Conservation (phyloP, 1,284 basidiomycete genomes). For the Salmacisia buchloeana region DNA sequence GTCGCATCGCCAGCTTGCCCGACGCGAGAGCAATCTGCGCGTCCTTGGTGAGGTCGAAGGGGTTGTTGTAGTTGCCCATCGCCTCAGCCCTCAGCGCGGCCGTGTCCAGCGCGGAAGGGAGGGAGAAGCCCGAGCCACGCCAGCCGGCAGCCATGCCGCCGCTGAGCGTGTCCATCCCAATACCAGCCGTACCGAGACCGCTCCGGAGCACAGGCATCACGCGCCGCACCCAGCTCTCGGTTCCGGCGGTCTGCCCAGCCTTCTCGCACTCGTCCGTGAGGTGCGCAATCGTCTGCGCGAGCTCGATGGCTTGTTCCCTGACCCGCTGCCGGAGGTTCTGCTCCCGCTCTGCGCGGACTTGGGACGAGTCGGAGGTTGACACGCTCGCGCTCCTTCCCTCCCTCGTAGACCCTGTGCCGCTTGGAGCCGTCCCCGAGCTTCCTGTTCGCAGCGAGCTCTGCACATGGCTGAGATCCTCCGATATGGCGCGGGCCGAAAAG, state of each 20-base stretch:
- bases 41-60: conserved; percentile 32
- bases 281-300: conserved; percentile 15
- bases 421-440: not conserved
- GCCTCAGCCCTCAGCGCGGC: conserved; percentile 25
- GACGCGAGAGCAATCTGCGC: conserved; percentile 24
- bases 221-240: conserved; percentile 21
- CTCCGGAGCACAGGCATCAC: conserved; percentile 25
- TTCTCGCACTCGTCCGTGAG: conserved; percentile 3
- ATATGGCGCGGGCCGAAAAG: conserved; percentile 52
- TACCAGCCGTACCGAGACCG: conserved; percentile 31
- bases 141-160: conserved; percentile 49
- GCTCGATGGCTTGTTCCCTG: conserved; percentile 32
- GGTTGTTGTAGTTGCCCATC: conserved; percentile 22
- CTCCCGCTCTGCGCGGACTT: conserved; percentile 63
- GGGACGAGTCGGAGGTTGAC: conserved; percentile 56
- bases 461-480: conserved; percentile 20
- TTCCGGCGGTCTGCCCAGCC: not conserved
- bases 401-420: not conserved
- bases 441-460: conserved; percentile 12
- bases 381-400: not conserved
- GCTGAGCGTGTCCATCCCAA: conserved; percentile 30
- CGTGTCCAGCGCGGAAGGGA: conserved; percentile 37
- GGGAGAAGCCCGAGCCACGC: conserved; percentile 50
- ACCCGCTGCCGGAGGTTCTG: conserved; percentile 44
- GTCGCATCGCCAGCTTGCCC: conserved; percentile 26